Evolutionary conservation across 78 protist species (phyloP), one percentile per base, ranked within the genome.

Genomic region (Speleostelium caveatum): DNA sequence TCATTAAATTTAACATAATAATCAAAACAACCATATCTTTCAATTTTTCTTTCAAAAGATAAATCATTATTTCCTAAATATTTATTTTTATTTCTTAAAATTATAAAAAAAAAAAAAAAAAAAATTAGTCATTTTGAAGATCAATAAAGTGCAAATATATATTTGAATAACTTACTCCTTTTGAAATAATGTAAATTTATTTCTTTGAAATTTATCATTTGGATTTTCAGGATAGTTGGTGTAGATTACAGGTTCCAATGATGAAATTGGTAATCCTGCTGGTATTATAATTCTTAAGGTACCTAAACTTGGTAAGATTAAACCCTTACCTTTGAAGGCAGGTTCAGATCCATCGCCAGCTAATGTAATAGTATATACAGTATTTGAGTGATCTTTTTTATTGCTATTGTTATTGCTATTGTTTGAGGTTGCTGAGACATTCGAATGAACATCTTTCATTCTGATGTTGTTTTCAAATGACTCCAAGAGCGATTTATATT

Each of bases 331-430:
- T 1, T 73, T 58, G 28, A 83, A 83, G 1, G 91, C 79, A 60
- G 91, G 91, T 14, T 83, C 91, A 28, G 77, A 35, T 26, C 91
- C 91, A 67, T 69, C 69, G 21, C 91, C 91, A n/a, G 49, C 62
- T 7, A 83, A 38, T 60, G 91, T 69, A 33, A 83, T 83, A 17
- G 80, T 41, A 41, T 39, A 41, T 24, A 68, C 28, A 53, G n/a
- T 28, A 21, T n/a, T 65, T 12, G 28, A 63, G 26, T 26, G 61
- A 63, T 66, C 42, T 35, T 38, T 41, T 7, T 0, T 58, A 10
- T 67, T 79, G 36, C 39, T 68, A 22, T 69, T 69, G 33, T 45
- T 68, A 2, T 36, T 68, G 4, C 24, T 58, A 22, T 22, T 30
- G 51, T 59, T 45, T 45, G 53, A 45, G 6, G 53, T 6, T 45